Percentiles rank a stretch among this genome's conserved stretches.
phyloP scores from a whole-genome alignment of 2,329 filamentous ascomycete species.

The Botrytis aclada region DNA sequence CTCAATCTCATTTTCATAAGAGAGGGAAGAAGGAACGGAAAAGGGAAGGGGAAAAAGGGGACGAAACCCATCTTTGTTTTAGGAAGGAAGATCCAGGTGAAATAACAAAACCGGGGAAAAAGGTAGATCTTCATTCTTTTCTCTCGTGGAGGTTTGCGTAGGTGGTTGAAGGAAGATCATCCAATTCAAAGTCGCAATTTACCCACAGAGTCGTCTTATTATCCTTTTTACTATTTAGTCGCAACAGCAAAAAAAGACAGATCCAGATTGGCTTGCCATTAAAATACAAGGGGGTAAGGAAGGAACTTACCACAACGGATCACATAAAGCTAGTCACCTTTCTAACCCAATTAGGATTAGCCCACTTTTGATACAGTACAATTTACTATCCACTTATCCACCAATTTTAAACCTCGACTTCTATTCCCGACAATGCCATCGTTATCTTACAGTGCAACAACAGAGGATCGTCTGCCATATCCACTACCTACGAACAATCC shows the following conservation, averaged over 20 bases:
- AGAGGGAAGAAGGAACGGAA: not conserved
- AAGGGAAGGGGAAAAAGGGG: not conserved
- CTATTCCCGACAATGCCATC: conserved; percentile 16
- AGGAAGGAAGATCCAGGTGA: not conserved
- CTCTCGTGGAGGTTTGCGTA: not conserved
- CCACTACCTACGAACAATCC: conserved; percentile 3
- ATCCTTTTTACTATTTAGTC: not conserved
- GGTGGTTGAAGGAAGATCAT: not conserved
- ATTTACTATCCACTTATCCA: conserved; percentile 3
- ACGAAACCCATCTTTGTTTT: not conserved
- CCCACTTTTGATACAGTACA: conserved; percentile 15
- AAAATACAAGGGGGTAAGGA: conserved; percentile 5
- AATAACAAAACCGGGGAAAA: not conserved
- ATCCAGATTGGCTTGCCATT: not conserved
- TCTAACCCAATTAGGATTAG: conserved; percentile 14
- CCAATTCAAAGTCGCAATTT: not conserved
- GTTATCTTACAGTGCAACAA: conserved; percentile 20
- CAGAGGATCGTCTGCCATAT: conserved; percentile 17
- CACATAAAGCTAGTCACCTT: conserved; percentile 1
- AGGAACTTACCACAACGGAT: conserved; percentile 4
- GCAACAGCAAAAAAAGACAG: not conserved
- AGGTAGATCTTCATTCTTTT: not conserved
- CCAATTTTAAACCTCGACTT: conserved; percentile 17
- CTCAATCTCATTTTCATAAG: not conserved
- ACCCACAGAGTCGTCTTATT: not conserved